These are phyloP conservation scores for Graphium sp. DNA, from an alignment of 2,329 filamentous ascomycete species.

Conservation along the genomic window DNA sequence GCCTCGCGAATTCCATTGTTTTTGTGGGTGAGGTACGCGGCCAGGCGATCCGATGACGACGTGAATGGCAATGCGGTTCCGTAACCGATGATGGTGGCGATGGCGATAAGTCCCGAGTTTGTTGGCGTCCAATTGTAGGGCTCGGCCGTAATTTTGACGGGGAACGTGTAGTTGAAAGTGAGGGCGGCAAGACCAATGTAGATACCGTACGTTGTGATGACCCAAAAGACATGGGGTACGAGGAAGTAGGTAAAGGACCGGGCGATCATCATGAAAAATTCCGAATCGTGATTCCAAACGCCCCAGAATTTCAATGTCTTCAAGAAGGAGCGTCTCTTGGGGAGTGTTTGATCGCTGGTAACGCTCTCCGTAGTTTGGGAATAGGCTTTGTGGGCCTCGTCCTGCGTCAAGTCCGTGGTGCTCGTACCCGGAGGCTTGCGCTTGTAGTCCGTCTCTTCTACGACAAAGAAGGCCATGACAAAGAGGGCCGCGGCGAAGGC, in stretches of 20 bases:
- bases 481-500: constrained; percentile 21
- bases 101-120: constrained; percentile 24
- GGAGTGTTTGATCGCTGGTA: constrained; percentile 7
- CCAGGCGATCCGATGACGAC: constrained; percentile 21
- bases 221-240: constrained; percentile 30
- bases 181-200: constrained; percentile 20
- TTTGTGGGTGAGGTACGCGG: constrained; percentile 22
- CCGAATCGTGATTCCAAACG: constrained; percentile 19
- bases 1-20: constrained; percentile 29
- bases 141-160: constrained; percentile 22
- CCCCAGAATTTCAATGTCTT: constrained; percentile 24
- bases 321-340: constrained; percentile 20
- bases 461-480: constrained; percentile 27
- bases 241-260: constrained; percentile 28
- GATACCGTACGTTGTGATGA: constrained; percentile 21
- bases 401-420: not conserved
- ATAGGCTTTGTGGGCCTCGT: constrained; percentile 10
- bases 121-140: constrained; percentile 28
- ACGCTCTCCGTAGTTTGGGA: constrained; percentile 11
- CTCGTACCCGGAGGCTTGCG: constrained; percentile 1
- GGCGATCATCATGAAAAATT: constrained; percentile 25
- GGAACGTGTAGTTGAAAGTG: constrained; percentile 31
- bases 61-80: constrained; percentile 24
- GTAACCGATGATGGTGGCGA: constrained; percentile 13
- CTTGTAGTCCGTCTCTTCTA: constrained; percentile 35